These are phyloP conservation scores for Lignosus rhinocerotis DNA, from an alignment of 1,284 basidiomycete genomes.

Conservation along the genomic window DNA sequence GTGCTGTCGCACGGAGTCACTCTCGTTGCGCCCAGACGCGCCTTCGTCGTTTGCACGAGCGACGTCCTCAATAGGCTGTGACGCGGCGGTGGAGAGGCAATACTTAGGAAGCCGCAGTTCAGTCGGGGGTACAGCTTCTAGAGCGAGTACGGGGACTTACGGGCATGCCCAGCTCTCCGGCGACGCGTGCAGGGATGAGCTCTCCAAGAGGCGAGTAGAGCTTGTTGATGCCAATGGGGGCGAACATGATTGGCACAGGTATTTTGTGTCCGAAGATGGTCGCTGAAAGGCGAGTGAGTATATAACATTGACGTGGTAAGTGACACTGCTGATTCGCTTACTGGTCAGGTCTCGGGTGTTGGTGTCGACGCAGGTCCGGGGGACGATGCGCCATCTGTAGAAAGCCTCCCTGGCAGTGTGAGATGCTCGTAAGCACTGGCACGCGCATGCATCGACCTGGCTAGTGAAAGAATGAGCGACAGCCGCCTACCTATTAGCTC, in stretches of 20 bases:
- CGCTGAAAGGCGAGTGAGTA: constrained; percentile 25
- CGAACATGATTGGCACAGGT: constrained; percentile 55
- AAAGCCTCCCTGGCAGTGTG: constrained; percentile 42
- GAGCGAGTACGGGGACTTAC: constrained; percentile 27
- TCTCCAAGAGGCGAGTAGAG: constrained; percentile 54
- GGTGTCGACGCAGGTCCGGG: constrained; percentile 61
- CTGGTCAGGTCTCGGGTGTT: constrained; percentile 54
- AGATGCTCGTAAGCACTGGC: background rate
- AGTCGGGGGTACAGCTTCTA: background rate
- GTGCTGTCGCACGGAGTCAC: constrained; percentile 39
- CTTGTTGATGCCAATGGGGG: constrained; percentile 62
- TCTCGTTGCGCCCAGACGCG: constrained; percentile 39
- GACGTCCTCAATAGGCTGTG: constrained; percentile 54
- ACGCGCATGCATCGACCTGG: constrained; percentile 1
- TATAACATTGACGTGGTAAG: no score
- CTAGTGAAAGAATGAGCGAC: no score
- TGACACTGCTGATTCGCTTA: constrained; percentile 22
- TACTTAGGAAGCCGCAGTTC: constrained; percentile 35
- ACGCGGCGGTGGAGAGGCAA: constrained; percentile 57
- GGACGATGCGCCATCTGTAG: constrained; percentile 53
- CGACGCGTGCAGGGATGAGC: constrained; percentile 54
- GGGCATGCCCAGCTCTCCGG: constrained; percentile 55
- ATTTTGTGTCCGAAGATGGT: constrained; percentile 56
- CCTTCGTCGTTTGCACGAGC: constrained; percentile 48
- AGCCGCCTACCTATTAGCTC: constrained; percentile 45